A percentile compares a stretch with the other conserved stretches of the same genome.
Conservation (phyloP, 2,329 filamentous ascomycete species). For the Colletotrichum abscissum region DNA sequence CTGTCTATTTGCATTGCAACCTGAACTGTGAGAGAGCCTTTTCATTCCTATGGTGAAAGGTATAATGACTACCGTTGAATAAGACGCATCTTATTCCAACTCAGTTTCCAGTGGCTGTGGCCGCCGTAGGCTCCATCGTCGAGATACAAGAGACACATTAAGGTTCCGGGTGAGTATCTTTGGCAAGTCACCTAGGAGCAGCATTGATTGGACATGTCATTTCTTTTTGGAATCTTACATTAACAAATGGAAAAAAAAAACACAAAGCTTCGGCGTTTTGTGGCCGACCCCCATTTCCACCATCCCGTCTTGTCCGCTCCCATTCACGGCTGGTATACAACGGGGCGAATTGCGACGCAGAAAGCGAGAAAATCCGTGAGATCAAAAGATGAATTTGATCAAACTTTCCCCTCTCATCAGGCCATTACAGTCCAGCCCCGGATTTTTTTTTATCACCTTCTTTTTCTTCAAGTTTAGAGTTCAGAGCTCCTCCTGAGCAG, state of each 20-base stretch:
- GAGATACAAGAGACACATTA: too few species aligned
- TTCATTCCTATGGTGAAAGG: not conserved
- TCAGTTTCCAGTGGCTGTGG: too few species aligned
- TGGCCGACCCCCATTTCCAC: not conserved
- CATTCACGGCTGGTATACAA: conserved; percentile 8
- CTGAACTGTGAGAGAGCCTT: not conserved
- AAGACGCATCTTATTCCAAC: not conserved
- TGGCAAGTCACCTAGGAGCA: not conserved
- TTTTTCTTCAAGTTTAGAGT: conserved; percentile 39
- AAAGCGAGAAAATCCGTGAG: not conserved
- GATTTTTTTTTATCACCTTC: too few species aligned
- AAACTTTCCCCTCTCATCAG: not conserved
- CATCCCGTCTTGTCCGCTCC: not conserved
- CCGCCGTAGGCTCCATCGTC: too few species aligned
- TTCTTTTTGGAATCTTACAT: not conserved
- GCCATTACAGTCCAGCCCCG: not conserved
- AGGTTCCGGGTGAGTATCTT: not conserved
- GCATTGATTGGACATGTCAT: not conserved
- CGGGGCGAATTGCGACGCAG: not conserved
- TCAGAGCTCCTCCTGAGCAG: conserved; percentile 53
- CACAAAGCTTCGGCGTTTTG: not conserved
- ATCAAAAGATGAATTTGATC: not conserved
- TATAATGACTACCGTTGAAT: too few species aligned
- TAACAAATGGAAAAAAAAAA: not conserved
- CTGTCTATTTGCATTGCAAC: too few species aligned